Conservation (phyloP, 2,329 filamentous ascomycete species). For the Pseudopyricularia javanii region DNA sequence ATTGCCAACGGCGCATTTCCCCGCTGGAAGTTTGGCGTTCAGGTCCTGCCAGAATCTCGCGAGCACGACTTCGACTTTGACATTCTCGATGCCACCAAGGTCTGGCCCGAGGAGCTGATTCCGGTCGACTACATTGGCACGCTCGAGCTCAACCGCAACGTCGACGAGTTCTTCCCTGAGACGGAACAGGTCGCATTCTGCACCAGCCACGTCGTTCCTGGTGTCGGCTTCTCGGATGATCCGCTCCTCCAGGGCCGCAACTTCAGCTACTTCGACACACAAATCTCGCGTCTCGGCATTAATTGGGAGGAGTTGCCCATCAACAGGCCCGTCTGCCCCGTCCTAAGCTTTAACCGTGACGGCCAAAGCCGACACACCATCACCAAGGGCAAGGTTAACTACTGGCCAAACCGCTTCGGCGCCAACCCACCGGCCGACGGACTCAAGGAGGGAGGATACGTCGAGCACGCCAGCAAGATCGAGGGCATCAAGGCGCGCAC, state of each 20-base stretch:
- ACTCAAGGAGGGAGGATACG: constrained; percentile 51
- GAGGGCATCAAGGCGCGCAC: constrained; percentile 59
- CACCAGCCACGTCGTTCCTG: constrained; percentile 66
- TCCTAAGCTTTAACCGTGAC: constrained; percentile 68
- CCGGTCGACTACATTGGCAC: constrained; percentile 70
- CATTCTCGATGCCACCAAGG: constrained; percentile 72
- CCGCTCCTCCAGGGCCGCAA: constrained; percentile 65
- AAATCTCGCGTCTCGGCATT: constrained; percentile 56
- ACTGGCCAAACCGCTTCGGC: constrained; percentile 65
- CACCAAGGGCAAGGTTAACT: constrained; percentile 61
- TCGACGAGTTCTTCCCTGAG: constrained; percentile 72
- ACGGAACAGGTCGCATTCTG: constrained; percentile 78
- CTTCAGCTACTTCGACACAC: constrained; percentile 54
- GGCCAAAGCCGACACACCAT: constrained; percentile 63
- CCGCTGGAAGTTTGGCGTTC: constrained; percentile 75
- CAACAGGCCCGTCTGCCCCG: constrained; percentile 62
- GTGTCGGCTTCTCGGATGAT: constrained; percentile 66
- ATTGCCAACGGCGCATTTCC: constrained; percentile 61
- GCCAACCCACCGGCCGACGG: constrained; percentile 42
- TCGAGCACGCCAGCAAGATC: constrained; percentile 54
- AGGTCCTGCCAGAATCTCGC: constrained; percentile 57
- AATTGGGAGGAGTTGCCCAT: constrained; percentile 72
- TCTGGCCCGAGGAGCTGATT: constrained; percentile 70
- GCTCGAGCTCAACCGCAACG: constrained; percentile 65
- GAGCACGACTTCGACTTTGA: constrained; percentile 76